Evolutionary conservation across 2,329 filamentous ascomycete genomes (phyloP), one percentile per base, ranked within the genome.

Genomic region (Pleoardoris graminearum): DNA sequence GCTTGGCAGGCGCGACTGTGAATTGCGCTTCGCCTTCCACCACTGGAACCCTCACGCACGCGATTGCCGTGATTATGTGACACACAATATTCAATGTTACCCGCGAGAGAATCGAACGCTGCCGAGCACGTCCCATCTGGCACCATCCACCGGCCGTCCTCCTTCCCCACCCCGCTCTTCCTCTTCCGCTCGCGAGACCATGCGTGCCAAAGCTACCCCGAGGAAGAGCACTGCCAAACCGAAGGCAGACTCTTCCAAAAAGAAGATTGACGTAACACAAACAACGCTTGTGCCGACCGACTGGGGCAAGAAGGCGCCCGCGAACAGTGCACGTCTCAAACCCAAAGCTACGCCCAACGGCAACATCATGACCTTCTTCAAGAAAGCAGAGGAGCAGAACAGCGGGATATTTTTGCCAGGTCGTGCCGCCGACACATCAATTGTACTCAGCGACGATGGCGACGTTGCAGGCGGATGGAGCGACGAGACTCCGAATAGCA

Each of bases 301-400:
- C 10, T 70, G 68, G 57, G 63, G 59, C 11, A 71, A 70, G 51
- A 72, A 69, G 39, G 56, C 67, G 14, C 50, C 66, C 5, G 71
- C 72, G 11, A 62, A 55, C 48, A 64, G 59, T 56, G 65, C 45
- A 23, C 67, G 63, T 35, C 52, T 54, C 8, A 79, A 76, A 59
- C 56, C 67, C n/a, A 75, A 72, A 48, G 64, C 63, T 12, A 74
- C 76, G 48, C 68, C 72, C 17, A 82, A 82, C 59, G 75, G 75
- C 41, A 82, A 78, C 56, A 82, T 82, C 53, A 71, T 81, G 66
- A 75, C 72, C 42, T 82, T 82, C 63, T 82, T 82, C 71, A 80
- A 79, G 62, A 82, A 81, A 66, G 68, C 76, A 1, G 78, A 77
- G 39, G 70, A 75, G 42, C 71, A 73, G 21, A 72, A 69, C 48